Conservation (phyloP, 768 basidiomycete species). For the Sistotremastrum niveocremeum region DNA sequence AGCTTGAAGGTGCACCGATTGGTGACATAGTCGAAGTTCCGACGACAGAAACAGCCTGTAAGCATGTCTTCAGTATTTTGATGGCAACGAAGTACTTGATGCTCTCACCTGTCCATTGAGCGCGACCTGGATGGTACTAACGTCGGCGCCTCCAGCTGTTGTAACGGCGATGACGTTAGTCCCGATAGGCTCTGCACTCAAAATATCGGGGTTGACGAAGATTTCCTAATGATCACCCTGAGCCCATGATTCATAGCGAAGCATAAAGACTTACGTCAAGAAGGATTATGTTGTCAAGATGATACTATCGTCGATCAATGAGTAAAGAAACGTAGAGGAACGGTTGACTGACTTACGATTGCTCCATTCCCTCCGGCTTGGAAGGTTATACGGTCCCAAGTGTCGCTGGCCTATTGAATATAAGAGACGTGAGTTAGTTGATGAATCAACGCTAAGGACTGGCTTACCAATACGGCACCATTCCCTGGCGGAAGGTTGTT, state of each 20-base stretch:
- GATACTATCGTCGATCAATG: constrained; percentile 16
- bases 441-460: background rate
- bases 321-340: background rate
- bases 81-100: background rate
- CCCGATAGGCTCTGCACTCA: constrained; percentile 38
- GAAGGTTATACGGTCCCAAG: constrained; percentile 38
- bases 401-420: constrained; percentile 20
- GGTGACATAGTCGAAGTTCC: constrained; percentile 26
- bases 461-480: constrained; percentile 21
- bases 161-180: constrained; percentile 37
- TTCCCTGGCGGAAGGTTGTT: constrained; percentile 27
- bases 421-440: background rate
- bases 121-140: constrained; percentile 23
- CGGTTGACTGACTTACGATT: constrained; percentile 5
- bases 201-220: constrained; percentile 30
- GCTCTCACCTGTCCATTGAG: constrained; percentile 26
- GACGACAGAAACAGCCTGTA: constrained; percentile 22
- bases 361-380: constrained; percentile 36
- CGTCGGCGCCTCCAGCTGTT: constrained; percentile 31
- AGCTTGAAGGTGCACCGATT: constrained; percentile 30
- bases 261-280: constrained; percentile 19
- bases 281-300: constrained; percentile 37
- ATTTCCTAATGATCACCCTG: constrained; percentile 20
- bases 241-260: background rate
- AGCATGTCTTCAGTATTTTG: no score